Evolutionary conservation across 805 yeast species (phyloP).

Genomic region (Wickerhamiella sergipiensis): DNA sequence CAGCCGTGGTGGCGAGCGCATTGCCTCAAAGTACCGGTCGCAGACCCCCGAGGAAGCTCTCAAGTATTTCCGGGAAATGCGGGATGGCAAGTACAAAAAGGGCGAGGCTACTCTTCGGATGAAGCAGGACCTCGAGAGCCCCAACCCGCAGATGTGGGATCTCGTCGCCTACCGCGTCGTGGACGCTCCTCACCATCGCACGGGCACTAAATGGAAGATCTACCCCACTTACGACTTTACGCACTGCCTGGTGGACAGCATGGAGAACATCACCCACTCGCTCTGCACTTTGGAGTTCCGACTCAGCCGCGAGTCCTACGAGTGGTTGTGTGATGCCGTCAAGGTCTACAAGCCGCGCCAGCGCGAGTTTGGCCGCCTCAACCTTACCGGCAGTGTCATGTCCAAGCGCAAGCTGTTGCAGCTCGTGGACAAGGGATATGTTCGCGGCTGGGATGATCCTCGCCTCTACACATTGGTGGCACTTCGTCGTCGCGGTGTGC

Average conservation of each 20-base stretch:
- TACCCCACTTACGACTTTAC: constrained; percentile 98
- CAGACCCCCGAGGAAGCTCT: constrained; percentile 63
- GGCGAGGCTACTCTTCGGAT: constrained; percentile 93
- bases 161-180: constrained; percentile 91
- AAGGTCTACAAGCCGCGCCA: constrained; percentile 97
- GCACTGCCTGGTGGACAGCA: constrained; percentile 95
- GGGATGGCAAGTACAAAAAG: constrained; percentile 72
- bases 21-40: constrained; percentile 63
- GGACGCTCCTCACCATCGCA: constrained; percentile 86
- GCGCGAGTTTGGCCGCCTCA: constrained; percentile 94
- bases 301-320: constrained; percentile 86
- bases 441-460: constrained; percentile 98
- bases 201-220: constrained; percentile 94
- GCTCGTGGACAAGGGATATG: constrained; percentile 65
- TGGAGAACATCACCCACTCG: constrained; percentile 92
- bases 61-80: constrained; percentile 76
- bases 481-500: constrained; percentile 92
- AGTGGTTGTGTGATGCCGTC: constrained; percentile 93
- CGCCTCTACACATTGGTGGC: constrained; percentile 90
- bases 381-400: constrained; percentile 85
- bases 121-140: constrained; percentile 84
- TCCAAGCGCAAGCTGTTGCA: constrained; percentile 94
- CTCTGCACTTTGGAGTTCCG: constrained; percentile 93
- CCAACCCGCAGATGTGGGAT: constrained; percentile 99
- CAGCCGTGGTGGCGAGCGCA: constrained; percentile 84